Base-by-base conservation (phyloP, 257 asterid genomes). In the Nemophila menziesii region DNA sequence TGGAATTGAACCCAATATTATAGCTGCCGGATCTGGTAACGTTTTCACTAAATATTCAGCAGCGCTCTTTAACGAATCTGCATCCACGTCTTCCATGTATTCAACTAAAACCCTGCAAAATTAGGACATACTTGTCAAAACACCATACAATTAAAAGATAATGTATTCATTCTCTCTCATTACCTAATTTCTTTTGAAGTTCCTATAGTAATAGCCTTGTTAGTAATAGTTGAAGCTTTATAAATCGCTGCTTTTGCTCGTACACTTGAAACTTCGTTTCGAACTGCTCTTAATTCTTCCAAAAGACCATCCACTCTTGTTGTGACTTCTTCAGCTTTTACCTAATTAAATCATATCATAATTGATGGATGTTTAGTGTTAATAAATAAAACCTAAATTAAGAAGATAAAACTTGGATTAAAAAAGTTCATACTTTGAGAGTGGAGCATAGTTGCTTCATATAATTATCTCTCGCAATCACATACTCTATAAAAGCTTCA, bases 381-480 rank as follows among this genome's bases (percentile, higher is more conserved):
- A n/a, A n/a, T n/a, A n/a, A n/a, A n/a, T n/a, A n/a, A n/a, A n/a
- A n/a, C n/a, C n/a, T n/a, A n/a, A n/a, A n/a, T n/a, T n/a, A n/a
- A n/a, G n/a, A 13, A 29, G 36, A 7, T 29, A 29, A 29, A n/a
- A n/a, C n/a, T n/a, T n/a, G 36, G 36, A 7, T 29, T 13, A 10
- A 29, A 13, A 29, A 29, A 2, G 36, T 29, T 54, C 78, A 52
- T 83, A 87, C 97, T 64, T 87, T 87, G 66, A 87, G 93, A 52
- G 80, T 67, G 56, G 97, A 71, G 69, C 97, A 83, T 10, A 87
- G 78, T 70, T 83, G 92, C 77, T 73, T 87, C 95, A 83, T 61
- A 66, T 80, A 70, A 71, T 80, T 83, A 59, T 87, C 97, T 61
- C 97, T 74, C 48, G 83, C 57, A 57, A 65, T 58, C 56, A 87